Conservation (phyloP, 441 rosid genomes). For the Pelargonium cotyledonis region DNA sequence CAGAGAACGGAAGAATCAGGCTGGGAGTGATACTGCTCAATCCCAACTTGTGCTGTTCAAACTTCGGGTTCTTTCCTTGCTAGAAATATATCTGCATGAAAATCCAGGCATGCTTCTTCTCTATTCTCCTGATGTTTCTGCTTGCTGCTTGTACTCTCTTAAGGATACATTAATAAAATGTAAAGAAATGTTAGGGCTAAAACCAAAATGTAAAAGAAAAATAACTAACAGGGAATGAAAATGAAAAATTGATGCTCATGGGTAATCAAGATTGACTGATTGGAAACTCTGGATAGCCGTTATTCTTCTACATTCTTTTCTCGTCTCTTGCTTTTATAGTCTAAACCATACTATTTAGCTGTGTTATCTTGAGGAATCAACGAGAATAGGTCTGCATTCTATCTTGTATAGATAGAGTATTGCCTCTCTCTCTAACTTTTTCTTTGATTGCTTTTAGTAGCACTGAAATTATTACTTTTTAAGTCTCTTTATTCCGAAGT, state of each 20-base stretch:
- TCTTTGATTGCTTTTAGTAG: neutral
- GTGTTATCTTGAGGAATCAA: neutral
- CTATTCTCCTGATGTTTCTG: neutral
- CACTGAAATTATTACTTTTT: neutral
- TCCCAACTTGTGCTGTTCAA: conserved; percentile 88
- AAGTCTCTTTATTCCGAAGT: too few relatives aligned
- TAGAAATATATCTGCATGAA: conserved; percentile 85
- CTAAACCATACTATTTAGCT: neutral
- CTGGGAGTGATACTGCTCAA: conserved; percentile 82
- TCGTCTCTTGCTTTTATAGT: neutral
- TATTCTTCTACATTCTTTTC: conserved; percentile 9
- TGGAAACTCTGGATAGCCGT: neutral
- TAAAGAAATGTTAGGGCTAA: neutral
- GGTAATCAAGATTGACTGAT: neutral
- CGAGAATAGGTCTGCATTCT: too few relatives aligned
- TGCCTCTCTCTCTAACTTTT: neutral
- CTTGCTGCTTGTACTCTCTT: neutral
- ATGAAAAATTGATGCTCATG: too few relatives aligned
- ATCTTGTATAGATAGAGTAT: too few relatives aligned
- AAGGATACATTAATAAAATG: neutral
- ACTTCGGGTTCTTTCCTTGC: conserved; percentile 80
- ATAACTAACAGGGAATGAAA: neutral
- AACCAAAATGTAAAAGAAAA: neutral
- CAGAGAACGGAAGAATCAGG: conserved; percentile 81
- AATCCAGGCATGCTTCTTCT: conserved; percentile 60